Conservation (phyloP, 208 protist species). For the Trypanosoma brucei region DNA sequence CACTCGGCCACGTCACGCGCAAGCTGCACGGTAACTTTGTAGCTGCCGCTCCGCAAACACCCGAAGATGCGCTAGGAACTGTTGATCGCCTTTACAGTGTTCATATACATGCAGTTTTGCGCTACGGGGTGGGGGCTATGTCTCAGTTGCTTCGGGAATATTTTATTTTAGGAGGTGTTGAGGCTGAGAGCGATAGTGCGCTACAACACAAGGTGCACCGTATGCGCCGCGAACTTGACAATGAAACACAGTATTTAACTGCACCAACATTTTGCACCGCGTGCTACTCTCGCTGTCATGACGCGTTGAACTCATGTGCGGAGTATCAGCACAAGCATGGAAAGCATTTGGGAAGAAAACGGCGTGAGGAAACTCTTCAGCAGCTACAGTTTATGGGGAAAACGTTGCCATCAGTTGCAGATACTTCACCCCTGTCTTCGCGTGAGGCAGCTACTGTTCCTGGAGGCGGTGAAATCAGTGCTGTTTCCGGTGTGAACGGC, state of each 20-base stretch:
- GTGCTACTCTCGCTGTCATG: constrained; percentile 76
- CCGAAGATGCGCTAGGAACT: constrained; percentile 30
- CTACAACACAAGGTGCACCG: constrained; percentile 88
- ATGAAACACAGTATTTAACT: constrained; percentile 56
- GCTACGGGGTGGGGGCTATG: constrained; percentile 52
- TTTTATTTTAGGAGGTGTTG: constrained; percentile 65
- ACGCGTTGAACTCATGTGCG: constrained; percentile 56
- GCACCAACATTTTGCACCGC: constrained; percentile 57
- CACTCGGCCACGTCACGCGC: constrained; percentile 64
- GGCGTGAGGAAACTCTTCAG: constrained; percentile 14
- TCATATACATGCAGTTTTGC: constrained; percentile 58
- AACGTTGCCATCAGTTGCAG: not conserved
- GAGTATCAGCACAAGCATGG: constrained; percentile 71
- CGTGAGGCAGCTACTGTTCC: not conserved
- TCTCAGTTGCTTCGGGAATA: constrained; percentile 77
- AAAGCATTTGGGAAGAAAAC: constrained; percentile 11
- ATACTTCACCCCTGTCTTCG: not conserved
- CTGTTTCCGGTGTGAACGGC: too few relatives aligned
- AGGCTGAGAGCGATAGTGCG: constrained; percentile 56
- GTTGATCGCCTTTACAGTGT: constrained; percentile 72
- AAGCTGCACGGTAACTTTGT: constrained; percentile 46
- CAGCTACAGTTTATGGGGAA: constrained; percentile 15
- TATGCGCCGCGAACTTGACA: constrained; percentile 72
- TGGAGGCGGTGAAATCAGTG: not conserved
- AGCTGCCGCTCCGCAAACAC: constrained; percentile 36